Evolutionary conservation across 345 rosid species (phyloP), one percentile per base, ranked within the genome.

Genomic region (Eucalyptus erythrocorys): DNA sequence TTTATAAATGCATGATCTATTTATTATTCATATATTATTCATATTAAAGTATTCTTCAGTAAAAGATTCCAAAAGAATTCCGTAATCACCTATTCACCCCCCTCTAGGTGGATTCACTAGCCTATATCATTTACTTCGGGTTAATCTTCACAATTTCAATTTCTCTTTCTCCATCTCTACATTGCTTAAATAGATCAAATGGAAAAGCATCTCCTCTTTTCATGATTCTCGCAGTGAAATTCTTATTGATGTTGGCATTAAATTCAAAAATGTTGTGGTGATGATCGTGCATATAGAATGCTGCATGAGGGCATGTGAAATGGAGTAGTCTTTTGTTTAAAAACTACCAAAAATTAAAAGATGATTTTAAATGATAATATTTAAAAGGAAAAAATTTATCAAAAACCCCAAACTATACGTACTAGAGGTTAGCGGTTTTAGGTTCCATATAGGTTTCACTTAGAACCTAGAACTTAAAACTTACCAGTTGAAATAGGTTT

Each of bases 401-500:
- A 64, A n/a, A 64, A n/a, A 30, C 8, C 1, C 9, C 10, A 4
- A 4, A n/a, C 7, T 64, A n/a, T 64, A 64, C 14, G 6, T 1
- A 27, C 2, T 19, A 17, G 57, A 17, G 9, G 2, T 51, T 51
- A 51, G 10, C 4, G 22, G 22, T 51, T 51, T 51, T 4, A 51
- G 57, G 24, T 1, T 51, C 1, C 57, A 19, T 51, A 19, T 21
- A 51, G 0, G 1, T 51, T 51, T 51, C 57, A 51, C 1, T 51
- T 51, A 51, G 1, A 51, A 51, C 26, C 57, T 51, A 21, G 4
- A 51, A 19, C 10, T 51, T 19, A 21, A 51, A 51, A 51, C 4
- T 50, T 50, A 2, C 53, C 1, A 0, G 3, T 16, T 50, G 0
- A 3, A 50, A 51, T 51, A 7, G 10, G 0, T 51, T 51, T 51